Conservation (phyloP, 169 alveolate genomes). For the Eimeria acervulina region DNA sequence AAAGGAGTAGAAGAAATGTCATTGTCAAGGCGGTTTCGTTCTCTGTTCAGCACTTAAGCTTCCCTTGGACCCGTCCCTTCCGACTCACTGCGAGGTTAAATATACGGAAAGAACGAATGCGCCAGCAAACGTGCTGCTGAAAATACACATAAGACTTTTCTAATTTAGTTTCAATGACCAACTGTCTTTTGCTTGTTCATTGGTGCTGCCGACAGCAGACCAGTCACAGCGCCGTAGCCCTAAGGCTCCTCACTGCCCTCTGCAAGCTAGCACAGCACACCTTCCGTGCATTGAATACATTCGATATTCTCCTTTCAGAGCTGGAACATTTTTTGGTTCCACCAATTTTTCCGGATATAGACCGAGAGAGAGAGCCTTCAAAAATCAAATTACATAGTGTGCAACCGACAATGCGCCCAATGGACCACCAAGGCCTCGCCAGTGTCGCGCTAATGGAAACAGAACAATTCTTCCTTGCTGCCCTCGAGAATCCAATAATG, state of each 20-base stretch:
- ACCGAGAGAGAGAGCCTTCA: neutral
- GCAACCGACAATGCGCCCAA: slow-evolving; percentile 3
- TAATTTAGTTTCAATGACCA: neutral
- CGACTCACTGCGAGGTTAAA: slow-evolving; percentile 38
- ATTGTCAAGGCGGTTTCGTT: neutral
- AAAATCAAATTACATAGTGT: neutral
- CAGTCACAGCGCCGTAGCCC: slow-evolving; percentile 47
- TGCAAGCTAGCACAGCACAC: slow-evolving; percentile 55
- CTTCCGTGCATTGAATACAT: neutral
- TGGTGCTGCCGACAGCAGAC: slow-evolving; percentile 31
- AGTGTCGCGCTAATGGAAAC: slow-evolving; percentile 10
- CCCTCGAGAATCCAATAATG: neutral
- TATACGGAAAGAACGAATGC: neutral
- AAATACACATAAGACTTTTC: slow-evolving; percentile 19
- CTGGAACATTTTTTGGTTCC: neutral
- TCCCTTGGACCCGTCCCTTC: slow-evolving; percentile 53
- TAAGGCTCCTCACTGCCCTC: slow-evolving; percentile 18
- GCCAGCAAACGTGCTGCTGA: neutral
- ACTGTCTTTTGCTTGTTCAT: neutral
- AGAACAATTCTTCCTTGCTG: neutral
- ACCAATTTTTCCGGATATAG: neutral
- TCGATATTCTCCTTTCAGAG: slow-evolving; percentile 19
- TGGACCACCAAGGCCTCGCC: slow-evolving; percentile 56
- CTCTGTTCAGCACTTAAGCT: slow-evolving; percentile 19
- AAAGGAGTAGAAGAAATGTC: neutral